A percentile compares a stretch with the other conserved stretches of the same genome.
phyloP scores from a whole-genome alignment of 352 stramenopile genomes.

The Pythium diclinum region DNA sequence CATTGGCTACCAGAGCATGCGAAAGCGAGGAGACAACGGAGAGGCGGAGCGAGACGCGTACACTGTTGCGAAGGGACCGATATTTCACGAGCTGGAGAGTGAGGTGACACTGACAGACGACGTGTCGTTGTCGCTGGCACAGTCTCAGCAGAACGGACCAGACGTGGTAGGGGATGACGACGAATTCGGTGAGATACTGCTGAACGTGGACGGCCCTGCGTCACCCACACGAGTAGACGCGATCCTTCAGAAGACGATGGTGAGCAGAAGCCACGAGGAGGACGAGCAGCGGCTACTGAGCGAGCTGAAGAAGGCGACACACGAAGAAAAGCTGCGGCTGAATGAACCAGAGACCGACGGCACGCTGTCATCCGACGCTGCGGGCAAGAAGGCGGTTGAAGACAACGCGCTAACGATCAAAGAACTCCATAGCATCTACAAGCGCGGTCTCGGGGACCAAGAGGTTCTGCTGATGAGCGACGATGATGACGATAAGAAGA shows the following conservation, averaged over 20 bases:
- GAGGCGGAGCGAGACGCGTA: neutral
- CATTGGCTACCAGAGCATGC: conserved; percentile 57
- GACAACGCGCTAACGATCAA: conserved; percentile 46
- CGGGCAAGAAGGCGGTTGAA: neutral
- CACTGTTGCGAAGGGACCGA: conserved; percentile 31
- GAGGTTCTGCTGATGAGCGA: conserved; percentile 50
- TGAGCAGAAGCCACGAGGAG: conserved; percentile 1
- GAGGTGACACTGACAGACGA: conserved; percentile 22
- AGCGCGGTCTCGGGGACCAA: conserved; percentile 73
- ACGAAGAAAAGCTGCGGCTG: conserved; percentile 20
- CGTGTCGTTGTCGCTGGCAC: conserved; percentile 11
- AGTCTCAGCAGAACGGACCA: neutral
- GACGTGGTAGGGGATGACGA: conserved; percentile 11
- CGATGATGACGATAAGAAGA: conserved; percentile 9
- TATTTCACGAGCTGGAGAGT: conserved; percentile 34
- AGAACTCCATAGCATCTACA: conserved; percentile 81
- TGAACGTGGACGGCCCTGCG: neutral
- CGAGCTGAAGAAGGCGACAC: conserved; percentile 16
- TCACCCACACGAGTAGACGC: conserved; percentile 19
- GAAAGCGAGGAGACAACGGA: conserved; percentile 27
- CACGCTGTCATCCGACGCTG: neutral
- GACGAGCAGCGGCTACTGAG: conserved; percentile 9
- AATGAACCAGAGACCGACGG: neutral
- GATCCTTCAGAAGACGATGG: conserved; percentile 18
- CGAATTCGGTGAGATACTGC: conserved; percentile 22